phyloP scores from a whole-genome alignment of 495 filamentous ascomycete genomes.

The Penicillium soppii region DNA sequence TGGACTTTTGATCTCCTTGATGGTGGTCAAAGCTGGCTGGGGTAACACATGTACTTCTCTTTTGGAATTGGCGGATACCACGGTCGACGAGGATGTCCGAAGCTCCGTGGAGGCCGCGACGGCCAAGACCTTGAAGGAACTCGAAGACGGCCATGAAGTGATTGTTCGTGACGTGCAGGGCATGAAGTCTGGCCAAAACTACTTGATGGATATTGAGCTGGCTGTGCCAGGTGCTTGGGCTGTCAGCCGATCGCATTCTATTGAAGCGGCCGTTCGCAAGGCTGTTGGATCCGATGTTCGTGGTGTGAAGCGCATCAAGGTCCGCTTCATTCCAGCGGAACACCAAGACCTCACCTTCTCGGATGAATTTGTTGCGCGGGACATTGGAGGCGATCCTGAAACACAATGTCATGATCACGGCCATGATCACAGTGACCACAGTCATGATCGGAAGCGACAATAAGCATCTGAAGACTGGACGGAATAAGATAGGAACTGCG shows the following conservation, averaged over 20 bases:
- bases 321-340: slow-evolving; percentile 76
- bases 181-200: slow-evolving; percentile 93
- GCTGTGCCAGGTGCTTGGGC: slow-evolving; percentile 73
- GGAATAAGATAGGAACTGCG: background rate
- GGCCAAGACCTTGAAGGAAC: slow-evolving; percentile 52
- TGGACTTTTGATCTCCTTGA: slow-evolving; percentile 81
- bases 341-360: slow-evolving; percentile 50
- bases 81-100: slow-evolving; percentile 80
- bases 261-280: slow-evolving; percentile 71
- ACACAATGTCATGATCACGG: slow-evolving; percentile 25
- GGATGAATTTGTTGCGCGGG: slow-evolving; percentile 76
- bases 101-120: slow-evolving; percentile 63
- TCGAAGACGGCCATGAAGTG: slow-evolving; percentile 41
- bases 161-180: slow-evolving; percentile 75
- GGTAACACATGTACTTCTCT: slow-evolving; percentile 79
- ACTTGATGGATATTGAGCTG: slow-evolving; percentile 82
- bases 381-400: slow-evolving; percentile 67
- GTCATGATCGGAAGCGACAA: slow-evolving; percentile 16
- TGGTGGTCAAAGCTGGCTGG: slow-evolving; percentile 90
- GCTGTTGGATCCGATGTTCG: slow-evolving; percentile 70
- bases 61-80: slow-evolving; percentile 85
- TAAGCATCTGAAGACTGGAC: no score
- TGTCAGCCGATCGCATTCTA: slow-evolving; percentile 59
- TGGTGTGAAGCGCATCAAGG: slow-evolving; percentile 75
- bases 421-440: slow-evolving; percentile 43